phyloP scores from a whole-genome alignment of 306 rosid genomes.

The Vigna nakashimae region DNA sequence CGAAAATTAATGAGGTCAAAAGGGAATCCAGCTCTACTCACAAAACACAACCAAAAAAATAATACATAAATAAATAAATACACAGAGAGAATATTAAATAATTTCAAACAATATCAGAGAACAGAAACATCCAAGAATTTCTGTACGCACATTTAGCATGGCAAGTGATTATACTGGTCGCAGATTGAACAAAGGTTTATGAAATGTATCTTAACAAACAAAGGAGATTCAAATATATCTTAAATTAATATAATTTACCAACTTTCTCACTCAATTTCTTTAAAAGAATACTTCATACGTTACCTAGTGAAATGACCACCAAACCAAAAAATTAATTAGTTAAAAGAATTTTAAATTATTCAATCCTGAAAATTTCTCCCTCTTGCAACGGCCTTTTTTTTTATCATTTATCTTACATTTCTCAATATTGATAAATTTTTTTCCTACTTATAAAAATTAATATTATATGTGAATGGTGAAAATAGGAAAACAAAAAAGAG shows the following conservation, averaged over 20 bases:
- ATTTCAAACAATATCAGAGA: conserved; percentile 37
- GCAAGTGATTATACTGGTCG: background rate
- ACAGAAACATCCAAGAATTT: conserved; percentile 58
- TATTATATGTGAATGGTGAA: no score
- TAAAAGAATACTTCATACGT: background rate
- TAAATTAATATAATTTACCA: background rate
- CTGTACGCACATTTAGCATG: conserved; percentile 28
- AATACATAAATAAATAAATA: no score
- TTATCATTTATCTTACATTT: no score
- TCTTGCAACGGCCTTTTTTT: no score
- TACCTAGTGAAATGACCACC: no score
- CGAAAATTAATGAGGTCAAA: conserved; percentile 40
- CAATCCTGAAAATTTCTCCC: no score
- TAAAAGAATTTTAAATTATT: no score
- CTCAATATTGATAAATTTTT: no score
- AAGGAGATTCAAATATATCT: background rate
- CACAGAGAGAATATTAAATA: background rate
- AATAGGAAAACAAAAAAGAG: no score
- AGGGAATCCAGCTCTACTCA: conserved; percentile 33
- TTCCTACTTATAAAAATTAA: no score
- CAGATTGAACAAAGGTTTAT: background rate
- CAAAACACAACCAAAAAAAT: conserved; percentile 25
- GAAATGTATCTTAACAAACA: background rate
- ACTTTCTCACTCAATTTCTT: background rate
- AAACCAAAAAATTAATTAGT: no score